phyloP scores from a whole-genome alignment of 768 basidiomycete species.

The Calvatia gigantea region DNA sequence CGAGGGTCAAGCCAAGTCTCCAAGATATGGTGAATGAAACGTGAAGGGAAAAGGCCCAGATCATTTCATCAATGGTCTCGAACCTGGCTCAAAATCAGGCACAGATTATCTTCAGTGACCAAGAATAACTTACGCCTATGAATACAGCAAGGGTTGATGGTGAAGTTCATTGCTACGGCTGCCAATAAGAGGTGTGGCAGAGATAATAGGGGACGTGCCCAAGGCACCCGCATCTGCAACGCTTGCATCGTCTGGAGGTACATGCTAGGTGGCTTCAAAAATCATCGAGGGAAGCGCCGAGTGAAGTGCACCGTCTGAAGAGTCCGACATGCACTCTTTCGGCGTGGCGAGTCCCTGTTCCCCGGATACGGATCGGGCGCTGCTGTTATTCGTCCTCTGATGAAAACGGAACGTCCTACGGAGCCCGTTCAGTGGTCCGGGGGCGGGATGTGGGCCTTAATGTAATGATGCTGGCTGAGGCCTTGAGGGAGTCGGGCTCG shows the following conservation, averaged over 20 bases:
- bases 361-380: constrained; percentile 45
- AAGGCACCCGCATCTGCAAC: constrained; percentile 43
- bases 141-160: too few relatives aligned
- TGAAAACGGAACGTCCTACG: constrained; percentile 42
- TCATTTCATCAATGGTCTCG: too few relatives aligned
- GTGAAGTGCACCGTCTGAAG: constrained; percentile 40
- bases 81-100: too few relatives aligned
- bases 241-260: constrained; percentile 37
- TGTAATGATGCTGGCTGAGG: constrained; percentile 53
- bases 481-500: too few relatives aligned
- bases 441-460: constrained; percentile 43
- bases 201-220: constrained; percentile 54
- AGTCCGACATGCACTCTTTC: constrained; percentile 54
- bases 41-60: too few relatives aligned
- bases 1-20: too few relatives aligned
- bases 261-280: constrained; percentile 63
- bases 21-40: too few relatives aligned
- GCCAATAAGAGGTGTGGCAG: constrained; percentile 65
- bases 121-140: too few relatives aligned
- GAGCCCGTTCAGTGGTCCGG: constrained; percentile 34
- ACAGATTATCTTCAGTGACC: too few relatives aligned
- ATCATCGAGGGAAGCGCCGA: constrained; percentile 45
- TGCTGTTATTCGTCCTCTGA: constrained; percentile 43
- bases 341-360: constrained; percentile 58
- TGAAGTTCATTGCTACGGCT: too few relatives aligned